These are phyloP conservation scores for Wickerhamiella infanticola DNA, from an alignment of 1,139 yeast species.

Conservation along the genomic window DNA sequence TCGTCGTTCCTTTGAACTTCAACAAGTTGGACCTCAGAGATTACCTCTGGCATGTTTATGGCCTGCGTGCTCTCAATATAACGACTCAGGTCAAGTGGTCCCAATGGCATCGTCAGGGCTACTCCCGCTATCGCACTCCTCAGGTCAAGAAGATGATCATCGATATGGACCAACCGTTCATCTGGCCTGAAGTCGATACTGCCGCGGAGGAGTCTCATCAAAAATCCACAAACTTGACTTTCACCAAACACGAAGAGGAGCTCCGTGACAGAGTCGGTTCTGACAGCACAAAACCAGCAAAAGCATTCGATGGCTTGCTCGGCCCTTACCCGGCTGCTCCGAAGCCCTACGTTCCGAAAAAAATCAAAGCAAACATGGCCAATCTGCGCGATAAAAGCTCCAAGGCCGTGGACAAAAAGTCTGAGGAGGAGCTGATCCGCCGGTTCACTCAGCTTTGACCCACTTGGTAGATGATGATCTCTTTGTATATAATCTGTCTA, in stretches of 20 bases:
- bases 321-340: slow-evolving; percentile 55
- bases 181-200: slow-evolving; percentile 60
- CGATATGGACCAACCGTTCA: slow-evolving; percentile 82
- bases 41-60: slow-evolving; percentile 75
- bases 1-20: slow-evolving; percentile 79
- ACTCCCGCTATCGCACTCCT: slow-evolving; percentile 56
- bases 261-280: slow-evolving; percentile 39
- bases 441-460: slow-evolving; percentile 3
- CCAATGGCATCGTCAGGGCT: slow-evolving; percentile 37
- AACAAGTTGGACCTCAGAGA: slow-evolving; percentile 85
- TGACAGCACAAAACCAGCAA: slow-evolving; percentile 49
- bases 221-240: slow-evolving; percentile 15
- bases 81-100: slow-evolving; percentile 78
- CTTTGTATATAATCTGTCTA: not conserved
- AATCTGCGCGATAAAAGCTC: slow-evolving; percentile 26
- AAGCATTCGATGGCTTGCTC: slow-evolving; percentile 63
- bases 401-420: slow-evolving; percentile 11
- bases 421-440: slow-evolving; percentile 11
- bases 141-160: slow-evolving; percentile 90
- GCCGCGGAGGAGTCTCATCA: slow-evolving; percentile 17
- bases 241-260: slow-evolving; percentile 31
- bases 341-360: slow-evolving; percentile 51
- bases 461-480: not conserved
- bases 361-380: slow-evolving; percentile 30
- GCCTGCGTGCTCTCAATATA: slow-evolving; percentile 71